These are phyloP conservation scores for Penicillium simplicissimum DNA, from an alignment of 495 filamentous ascomycete species.

Conservation along the genomic window DNA sequence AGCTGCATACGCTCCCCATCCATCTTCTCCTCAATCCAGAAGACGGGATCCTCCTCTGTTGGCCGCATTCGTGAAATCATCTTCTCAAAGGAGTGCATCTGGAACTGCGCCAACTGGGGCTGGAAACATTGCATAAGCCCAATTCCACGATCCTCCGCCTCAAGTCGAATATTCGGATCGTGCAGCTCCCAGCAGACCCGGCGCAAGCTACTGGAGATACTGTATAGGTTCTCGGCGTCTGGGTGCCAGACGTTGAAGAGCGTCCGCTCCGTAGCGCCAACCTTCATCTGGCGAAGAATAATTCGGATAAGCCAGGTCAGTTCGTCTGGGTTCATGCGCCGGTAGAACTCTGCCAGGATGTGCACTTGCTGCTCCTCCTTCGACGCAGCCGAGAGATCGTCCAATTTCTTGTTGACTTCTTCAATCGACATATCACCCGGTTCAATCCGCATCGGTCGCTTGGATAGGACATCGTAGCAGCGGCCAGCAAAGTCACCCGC, in stretches of 20 bases:
- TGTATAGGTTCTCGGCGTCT: constrained; percentile 87
- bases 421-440: constrained; percentile 79
- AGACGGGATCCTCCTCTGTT: constrained; percentile 69
- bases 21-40: constrained; percentile 98
- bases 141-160: constrained; percentile 73
- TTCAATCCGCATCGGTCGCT: constrained; percentile 73
- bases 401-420: constrained; percentile 86
- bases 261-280: constrained; percentile 94
- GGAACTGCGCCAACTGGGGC: constrained; percentile 93
- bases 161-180: constrained; percentile 72
- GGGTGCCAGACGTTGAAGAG: constrained; percentile 92
- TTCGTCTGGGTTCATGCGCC: constrained; percentile 89
- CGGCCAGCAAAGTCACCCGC: constrained; percentile 91
- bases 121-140: constrained; percentile 94
- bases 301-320: constrained; percentile 93
- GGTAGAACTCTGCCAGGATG: constrained; percentile 82
- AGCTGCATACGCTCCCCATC: constrained; percentile 98
- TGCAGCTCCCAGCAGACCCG: constrained; percentile 95
- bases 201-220: constrained; percentile 83
- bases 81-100: constrained; percentile 83
- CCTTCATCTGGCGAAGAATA: constrained; percentile 93
- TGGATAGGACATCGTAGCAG: constrained; percentile 83
- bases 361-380: constrained; percentile 81
- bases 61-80: constrained; percentile 72
- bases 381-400: constrained; percentile 69